Conservation (phyloP, 2,329 filamentous ascomycete genomes). For the Colletotrichum coccodes region DNA sequence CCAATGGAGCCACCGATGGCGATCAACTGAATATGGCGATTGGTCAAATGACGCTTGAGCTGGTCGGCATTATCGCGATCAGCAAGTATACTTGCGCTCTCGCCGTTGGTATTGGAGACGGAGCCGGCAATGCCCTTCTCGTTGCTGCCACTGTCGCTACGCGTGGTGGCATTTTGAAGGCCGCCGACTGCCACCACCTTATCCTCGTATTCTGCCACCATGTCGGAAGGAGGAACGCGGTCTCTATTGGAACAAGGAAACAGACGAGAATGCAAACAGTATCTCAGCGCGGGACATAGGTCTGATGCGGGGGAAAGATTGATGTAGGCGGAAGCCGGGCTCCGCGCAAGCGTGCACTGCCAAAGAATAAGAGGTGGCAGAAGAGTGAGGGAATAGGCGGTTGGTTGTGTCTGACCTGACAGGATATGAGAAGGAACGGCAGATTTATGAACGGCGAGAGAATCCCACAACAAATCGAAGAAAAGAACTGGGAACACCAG, state of each 20-base stretch:
- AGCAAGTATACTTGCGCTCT: not conserved
- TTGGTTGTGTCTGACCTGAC: not conserved
- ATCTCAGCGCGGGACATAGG: not conserved
- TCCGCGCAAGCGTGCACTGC: not conserved
- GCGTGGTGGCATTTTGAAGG: not conserved
- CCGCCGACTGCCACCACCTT: not conserved
- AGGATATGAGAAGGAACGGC: not conserved
- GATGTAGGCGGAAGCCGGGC: not conserved
- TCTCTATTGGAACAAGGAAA: not conserved
- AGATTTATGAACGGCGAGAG: not conserved
- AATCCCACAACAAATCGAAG: not conserved
- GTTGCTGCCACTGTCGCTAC: not conserved
- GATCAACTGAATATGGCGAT: constrained; percentile 68
- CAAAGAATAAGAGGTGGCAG: not conserved
- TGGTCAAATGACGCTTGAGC: constrained; percentile 55
- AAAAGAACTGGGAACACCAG: not conserved
- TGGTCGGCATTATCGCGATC: constrained; percentile 29
- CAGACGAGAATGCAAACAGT: not conserved
- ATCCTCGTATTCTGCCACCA: not conserved
- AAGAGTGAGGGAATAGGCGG: not conserved
- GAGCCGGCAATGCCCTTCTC: constrained; percentile 10
- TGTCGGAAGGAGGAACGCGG: not conserved
- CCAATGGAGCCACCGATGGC: constrained; percentile 68
- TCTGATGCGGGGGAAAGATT: not conserved
- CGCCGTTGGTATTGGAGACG: not conserved